Percentiles rank a stretch among this genome's conserved stretches.
Conservation (phyloP, 2,329 filamentous ascomycete genomes). For the Sclerotinia sclerotiorum region DNA sequence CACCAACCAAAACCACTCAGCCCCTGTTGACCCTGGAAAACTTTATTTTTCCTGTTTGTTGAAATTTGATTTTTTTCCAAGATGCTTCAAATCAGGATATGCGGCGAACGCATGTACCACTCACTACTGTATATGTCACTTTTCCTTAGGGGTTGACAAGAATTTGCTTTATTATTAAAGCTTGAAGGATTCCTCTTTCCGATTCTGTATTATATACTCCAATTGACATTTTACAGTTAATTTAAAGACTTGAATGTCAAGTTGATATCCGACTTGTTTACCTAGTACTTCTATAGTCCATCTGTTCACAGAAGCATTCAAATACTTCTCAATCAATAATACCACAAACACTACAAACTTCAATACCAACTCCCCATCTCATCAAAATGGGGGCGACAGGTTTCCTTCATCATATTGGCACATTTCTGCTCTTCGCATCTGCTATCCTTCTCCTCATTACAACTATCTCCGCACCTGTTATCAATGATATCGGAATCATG, state of each 20-base stretch:
- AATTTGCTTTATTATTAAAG: background rate
- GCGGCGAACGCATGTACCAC: slow-evolving; percentile 9
- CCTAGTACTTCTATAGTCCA: too few species aligned
- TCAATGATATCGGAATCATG: slow-evolving; percentile 55
- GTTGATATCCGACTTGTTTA: background rate
- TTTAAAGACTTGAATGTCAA: background rate
- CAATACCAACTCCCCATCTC: background rate
- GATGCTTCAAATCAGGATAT: background rate
- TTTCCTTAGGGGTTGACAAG: background rate
- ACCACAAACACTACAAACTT: background rate
- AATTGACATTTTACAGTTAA: background rate
- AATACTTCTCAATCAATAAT: background rate
- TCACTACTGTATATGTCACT: background rate
- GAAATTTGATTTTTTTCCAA: background rate
- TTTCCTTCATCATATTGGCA: slow-evolving; percentile 55
- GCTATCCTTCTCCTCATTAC: slow-evolving; percentile 58
- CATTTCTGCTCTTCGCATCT: slow-evolving; percentile 56
- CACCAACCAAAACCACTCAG: background rate
- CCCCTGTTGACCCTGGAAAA: background rate
- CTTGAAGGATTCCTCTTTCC: background rate
- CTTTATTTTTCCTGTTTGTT: background rate
- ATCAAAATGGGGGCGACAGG: slow-evolving; percentile 37
- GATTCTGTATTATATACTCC: background rate
- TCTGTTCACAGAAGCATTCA: background rate
- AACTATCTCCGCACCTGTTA: slow-evolving; percentile 58